phyloP scores from a whole-genome alignment of 2,329 filamentous ascomycete species.

The Cladorrhinum sp. region DNA sequence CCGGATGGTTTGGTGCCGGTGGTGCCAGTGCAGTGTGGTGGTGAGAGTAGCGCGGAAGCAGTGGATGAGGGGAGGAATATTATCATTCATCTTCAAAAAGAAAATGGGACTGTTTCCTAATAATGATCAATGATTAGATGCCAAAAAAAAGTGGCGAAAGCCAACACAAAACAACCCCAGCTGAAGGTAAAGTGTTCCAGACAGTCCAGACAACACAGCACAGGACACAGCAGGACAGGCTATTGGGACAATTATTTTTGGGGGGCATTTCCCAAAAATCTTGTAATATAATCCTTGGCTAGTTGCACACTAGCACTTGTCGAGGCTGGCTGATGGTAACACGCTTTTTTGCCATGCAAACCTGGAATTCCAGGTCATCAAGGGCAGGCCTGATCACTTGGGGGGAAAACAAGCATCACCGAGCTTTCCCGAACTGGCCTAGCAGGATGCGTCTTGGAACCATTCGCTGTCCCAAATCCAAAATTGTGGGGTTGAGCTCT shows the following conservation, averaged over 20 bases:
- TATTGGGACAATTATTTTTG: constrained; percentile 9
- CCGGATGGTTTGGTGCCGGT: not conserved
- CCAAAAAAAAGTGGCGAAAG: not conserved
- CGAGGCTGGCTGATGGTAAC: constrained; percentile 24
- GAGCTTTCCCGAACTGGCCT: not conserved
- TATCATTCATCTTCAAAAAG: too few species aligned
- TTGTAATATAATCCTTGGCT: constrained; percentile 12
- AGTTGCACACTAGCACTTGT: constrained; percentile 1
- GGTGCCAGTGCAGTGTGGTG: not conserved
- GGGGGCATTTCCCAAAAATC: not conserved
- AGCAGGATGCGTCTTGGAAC: not conserved
- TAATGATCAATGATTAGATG: too few species aligned
- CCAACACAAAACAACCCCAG: not conserved
- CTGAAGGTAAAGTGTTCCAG: not conserved
- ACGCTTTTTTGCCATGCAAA: not conserved
- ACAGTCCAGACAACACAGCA: not conserved
- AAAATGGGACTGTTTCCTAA: too few species aligned
- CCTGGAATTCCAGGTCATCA: not conserved
- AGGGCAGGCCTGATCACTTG: too few species aligned
- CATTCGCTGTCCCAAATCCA: not conserved
- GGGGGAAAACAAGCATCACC: not conserved
- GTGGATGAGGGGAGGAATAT: too few species aligned
- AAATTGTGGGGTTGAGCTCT: too few species aligned
- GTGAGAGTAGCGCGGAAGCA: constrained; percentile 16
- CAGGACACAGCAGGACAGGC: not conserved